Evolutionary conservation across 2,329 filamentous ascomycete species (phyloP).

Genomic region (Claviceps pusilla): DNA sequence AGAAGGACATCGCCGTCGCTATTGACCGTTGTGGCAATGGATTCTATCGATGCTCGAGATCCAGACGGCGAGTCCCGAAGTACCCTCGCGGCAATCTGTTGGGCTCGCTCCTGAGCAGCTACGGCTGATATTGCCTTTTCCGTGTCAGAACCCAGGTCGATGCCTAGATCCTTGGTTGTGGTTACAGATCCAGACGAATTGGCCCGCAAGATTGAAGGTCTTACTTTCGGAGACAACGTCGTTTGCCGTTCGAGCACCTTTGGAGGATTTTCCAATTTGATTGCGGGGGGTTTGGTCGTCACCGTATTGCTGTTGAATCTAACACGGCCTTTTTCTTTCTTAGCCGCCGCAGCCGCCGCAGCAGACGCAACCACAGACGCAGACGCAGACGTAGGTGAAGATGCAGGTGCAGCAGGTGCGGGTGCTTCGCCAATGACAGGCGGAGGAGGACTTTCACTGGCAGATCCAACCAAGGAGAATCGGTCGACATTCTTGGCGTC

Average conservation of each 20-base stretch:
- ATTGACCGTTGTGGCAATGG: constrained; percentile 16
- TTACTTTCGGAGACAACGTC: constrained; percentile 14
- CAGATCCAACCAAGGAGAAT: background rate
- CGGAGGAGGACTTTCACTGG: background rate
- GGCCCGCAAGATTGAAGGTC: constrained; percentile 28
- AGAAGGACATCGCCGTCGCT: constrained; percentile 14
- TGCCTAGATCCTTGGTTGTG: constrained; percentile 12
- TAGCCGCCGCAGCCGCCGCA: constrained; percentile 8
- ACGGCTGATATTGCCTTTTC: constrained; percentile 20
- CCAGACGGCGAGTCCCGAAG: constrained; percentile 21
- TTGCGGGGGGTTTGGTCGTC: constrained; percentile 13
- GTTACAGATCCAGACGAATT: constrained; percentile 25
- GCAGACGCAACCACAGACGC: background rate
- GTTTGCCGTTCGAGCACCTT: background rate
- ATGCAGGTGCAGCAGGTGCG: background rate
- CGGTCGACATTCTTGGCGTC: background rate
- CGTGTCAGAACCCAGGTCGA: constrained; percentile 13
- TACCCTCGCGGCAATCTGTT: constrained; percentile 26
- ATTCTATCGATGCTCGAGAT: constrained; percentile 24
- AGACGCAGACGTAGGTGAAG: background rate
- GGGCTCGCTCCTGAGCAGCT: constrained; percentile 29
- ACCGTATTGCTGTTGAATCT: constrained; percentile 32
- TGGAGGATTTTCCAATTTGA: constrained; percentile 4
- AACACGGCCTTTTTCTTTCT: constrained; percentile 32
- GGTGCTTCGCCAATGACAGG: background rate